These are phyloP conservation scores for Xylaria bambusicola DNA, from an alignment of 495 filamentous ascomycete species.

Conservation along the genomic window DNA sequence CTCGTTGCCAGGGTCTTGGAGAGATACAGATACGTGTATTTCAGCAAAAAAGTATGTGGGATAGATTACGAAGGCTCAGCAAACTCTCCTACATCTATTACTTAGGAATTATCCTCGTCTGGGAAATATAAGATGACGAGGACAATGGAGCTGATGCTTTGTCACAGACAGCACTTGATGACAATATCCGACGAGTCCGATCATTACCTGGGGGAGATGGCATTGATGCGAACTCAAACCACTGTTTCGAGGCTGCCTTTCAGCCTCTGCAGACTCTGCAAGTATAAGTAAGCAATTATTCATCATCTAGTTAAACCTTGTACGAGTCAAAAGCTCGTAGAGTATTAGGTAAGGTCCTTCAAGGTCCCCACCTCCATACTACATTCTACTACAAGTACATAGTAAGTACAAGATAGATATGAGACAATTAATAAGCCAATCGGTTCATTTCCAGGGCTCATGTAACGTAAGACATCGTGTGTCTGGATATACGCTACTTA, in stretches of 20 bases:
- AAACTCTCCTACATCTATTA: neutral
- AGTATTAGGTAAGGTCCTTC: neutral
- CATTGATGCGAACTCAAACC: neutral
- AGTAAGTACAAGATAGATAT: neutral
- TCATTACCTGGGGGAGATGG: neutral
- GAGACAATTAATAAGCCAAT: slow-evolving; percentile 3
- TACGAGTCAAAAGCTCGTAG: neutral
- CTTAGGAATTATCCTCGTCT: neutral
- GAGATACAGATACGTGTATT: no score
- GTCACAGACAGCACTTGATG: slow-evolving; percentile 9
- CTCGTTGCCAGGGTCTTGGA: no score
- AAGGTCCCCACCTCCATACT: neutral
- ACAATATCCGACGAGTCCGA: neutral
- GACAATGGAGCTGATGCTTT: neutral
- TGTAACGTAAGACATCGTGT: neutral
- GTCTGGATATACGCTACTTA: neutral
- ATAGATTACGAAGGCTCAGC: neutral
- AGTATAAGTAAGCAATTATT: slow-evolving; percentile 19
- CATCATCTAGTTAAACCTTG: neutral
- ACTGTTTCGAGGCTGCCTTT: neutral
- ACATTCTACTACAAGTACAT: neutral
- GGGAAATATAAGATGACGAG: neutral
- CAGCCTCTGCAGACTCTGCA: no score
- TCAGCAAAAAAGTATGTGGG: neutral
- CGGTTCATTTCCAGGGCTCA: slow-evolving; percentile 2